Conservation (phyloP, 768 basidiomycete genomes). For the Mycena chlorophos region DNA sequence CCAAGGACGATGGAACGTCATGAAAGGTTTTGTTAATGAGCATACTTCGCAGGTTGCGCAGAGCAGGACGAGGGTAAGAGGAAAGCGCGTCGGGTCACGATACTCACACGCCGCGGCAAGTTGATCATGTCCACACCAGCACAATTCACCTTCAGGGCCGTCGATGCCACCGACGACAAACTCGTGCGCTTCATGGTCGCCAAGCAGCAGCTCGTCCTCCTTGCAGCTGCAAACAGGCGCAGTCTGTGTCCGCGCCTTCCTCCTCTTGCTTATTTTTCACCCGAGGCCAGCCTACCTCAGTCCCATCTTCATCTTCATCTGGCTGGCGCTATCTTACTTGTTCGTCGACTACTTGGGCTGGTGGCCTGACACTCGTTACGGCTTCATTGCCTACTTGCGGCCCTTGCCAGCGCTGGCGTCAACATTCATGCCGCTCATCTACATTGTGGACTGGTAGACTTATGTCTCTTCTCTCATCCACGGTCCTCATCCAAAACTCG, state of each 20-base stretch:
- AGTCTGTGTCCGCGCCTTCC: conserved; percentile 37
- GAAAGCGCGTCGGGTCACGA: too few species aligned
- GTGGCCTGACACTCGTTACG: conserved; percentile 59
- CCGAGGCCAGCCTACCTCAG: conserved; percentile 48
- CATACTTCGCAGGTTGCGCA: too few species aligned
- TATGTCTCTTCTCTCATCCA: neutral
- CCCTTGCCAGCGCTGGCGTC: conserved; percentile 70
- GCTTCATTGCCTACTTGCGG: conserved; percentile 51
- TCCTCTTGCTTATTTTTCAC: conserved; percentile 4
- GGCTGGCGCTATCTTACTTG: conserved; percentile 58
- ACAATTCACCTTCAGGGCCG: conserved; percentile 44
- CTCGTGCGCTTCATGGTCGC: conserved; percentile 63
- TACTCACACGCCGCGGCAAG: too few species aligned
- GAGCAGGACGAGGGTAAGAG: too few species aligned
- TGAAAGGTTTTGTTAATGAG: conserved; percentile 77
- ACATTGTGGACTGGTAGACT: conserved; percentile 67
- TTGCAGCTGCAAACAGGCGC: conserved; percentile 65
- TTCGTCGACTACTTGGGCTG: conserved; percentile 62
- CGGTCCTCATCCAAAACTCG: neutral
- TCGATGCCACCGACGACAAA: conserved; percentile 53
- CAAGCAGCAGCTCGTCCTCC: conserved; percentile 63
- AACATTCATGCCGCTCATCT: conserved; percentile 63
- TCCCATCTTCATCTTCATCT: conserved; percentile 59
- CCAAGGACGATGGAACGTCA: conserved; percentile 73
- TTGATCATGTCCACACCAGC: too few species aligned